Evolutionary conservation across 2,329 filamentous ascomycete genomes (phyloP).

Genomic region (Phaeosphaeria sp.): DNA sequence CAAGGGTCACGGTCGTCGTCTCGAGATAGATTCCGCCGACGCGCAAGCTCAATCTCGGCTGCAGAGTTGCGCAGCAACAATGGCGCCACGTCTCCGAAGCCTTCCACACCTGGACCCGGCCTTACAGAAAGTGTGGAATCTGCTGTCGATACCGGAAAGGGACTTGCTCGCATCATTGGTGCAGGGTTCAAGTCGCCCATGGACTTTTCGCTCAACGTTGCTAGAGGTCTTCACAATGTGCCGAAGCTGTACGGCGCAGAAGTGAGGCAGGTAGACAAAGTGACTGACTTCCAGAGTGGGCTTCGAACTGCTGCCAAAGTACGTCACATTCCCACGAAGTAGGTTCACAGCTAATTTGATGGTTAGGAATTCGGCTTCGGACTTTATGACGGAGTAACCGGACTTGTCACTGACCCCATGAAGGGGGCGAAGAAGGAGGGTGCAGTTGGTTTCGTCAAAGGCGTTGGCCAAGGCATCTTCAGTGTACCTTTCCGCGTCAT

Average conservation of each 20-base stretch:
- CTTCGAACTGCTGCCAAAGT: conserved; percentile 77
- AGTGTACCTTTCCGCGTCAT: conserved; percentile 83
- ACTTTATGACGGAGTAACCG: conserved; percentile 81
- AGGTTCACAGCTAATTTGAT: conserved; percentile 7
- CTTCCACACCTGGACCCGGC: conserved; percentile 7
- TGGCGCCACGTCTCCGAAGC: conserved; percentile 21
- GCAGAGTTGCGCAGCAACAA: conserved; percentile 22
- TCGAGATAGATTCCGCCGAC: conserved; percentile 23
- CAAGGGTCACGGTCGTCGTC: conserved; percentile 38
- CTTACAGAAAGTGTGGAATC: conserved; percentile 54
- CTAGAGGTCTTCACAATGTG: conserved; percentile 87
- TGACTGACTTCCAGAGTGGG: conserved; percentile 78
- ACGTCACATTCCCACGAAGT: background rate
- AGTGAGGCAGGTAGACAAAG: conserved; percentile 77
- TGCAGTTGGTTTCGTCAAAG: conserved; percentile 74
- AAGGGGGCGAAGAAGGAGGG: conserved; percentile 73
- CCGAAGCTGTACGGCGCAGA: conserved; percentile 86
- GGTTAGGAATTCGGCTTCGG: conserved; percentile 74
- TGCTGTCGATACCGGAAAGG: conserved; percentile 70
- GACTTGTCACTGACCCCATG: conserved; percentile 78
- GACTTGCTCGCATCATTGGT: conserved; percentile 73
- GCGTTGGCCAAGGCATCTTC: conserved; percentile 82
- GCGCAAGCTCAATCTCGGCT: conserved; percentile 24
- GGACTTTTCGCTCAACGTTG: conserved; percentile 82
- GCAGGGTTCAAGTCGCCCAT: conserved; percentile 82